phyloP scores from a whole-genome alignment of 2,329 filamentous ascomycete genomes.

The Furcasterigmium sp. region DNA sequence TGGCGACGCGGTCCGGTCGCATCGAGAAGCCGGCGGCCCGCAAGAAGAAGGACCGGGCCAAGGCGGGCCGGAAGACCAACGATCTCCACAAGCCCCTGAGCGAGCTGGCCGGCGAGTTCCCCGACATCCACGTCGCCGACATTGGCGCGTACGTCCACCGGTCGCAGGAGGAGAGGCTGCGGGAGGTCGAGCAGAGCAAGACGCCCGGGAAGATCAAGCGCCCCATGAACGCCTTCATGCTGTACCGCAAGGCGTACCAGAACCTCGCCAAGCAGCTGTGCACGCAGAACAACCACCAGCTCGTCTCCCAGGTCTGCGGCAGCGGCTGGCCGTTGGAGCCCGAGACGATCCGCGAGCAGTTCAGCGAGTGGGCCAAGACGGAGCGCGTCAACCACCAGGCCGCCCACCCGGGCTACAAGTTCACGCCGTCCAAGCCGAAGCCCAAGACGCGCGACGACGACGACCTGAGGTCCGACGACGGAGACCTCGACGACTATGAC shows the following conservation, averaged over 20 bases:
- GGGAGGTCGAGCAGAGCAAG: conserved; percentile 65
- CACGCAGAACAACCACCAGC: conserved; percentile 85
- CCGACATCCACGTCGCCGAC: conserved; percentile 62
- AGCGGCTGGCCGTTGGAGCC: conserved; percentile 81
- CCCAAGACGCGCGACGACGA: conserved; percentile 27
- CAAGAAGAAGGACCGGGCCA: conserved; percentile 33
- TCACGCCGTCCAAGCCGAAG: conserved; percentile 71
- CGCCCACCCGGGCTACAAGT: conserved; percentile 91
- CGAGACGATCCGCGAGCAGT: conserved; percentile 65
- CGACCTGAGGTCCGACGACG: conserved; percentile 34
- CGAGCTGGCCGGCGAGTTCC: conserved; percentile 59
- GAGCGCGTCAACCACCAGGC: conserved; percentile 81
- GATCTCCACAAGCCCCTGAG: conserved; percentile 65
- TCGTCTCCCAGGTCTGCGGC: conserved; percentile 84
- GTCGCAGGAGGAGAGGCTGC: conserved; percentile 56
- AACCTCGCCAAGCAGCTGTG: conserved; percentile 79
- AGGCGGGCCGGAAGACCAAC: conserved; percentile 38
- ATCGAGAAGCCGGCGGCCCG: conserved; percentile 27
- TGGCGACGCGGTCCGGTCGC: conserved; percentile 21
- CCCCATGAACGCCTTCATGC: conserved; percentile 97
- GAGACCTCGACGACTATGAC: conserved; percentile 40
- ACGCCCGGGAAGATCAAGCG: conserved; percentile 73
- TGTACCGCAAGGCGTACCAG: conserved; percentile 91
- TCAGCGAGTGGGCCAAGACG: conserved; percentile 70
- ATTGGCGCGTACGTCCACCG: conserved; percentile 78